phyloP scores from a whole-genome alignment of 495 filamentous ascomycete genomes.

The Daldinia grandis region DNA sequence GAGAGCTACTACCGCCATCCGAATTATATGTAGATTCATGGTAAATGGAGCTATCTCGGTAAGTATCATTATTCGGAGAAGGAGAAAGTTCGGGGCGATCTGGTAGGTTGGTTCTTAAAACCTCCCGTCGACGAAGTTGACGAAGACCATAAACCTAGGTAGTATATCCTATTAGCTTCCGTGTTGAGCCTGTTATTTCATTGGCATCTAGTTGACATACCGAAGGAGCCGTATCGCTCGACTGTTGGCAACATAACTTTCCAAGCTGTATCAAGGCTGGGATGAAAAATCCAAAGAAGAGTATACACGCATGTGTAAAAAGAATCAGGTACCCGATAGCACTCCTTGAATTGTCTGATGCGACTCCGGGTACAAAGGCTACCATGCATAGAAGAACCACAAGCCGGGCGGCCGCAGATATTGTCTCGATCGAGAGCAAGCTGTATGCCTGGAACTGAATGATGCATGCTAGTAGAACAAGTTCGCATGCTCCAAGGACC shows the following conservation, averaged over 20 bases:
- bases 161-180: not conserved
- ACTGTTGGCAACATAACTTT: not conserved
- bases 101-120: not conserved
- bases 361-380: not conserved
- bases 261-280: not conserved
- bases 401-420: not conserved
- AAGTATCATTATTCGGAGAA: not conserved
- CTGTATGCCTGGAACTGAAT: not conserved
- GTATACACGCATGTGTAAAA: not conserved
- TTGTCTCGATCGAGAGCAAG: not conserved
- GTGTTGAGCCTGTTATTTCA: not conserved
- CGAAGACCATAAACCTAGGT: not conserved
- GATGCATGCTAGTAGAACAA: not conserved
- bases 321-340: not conserved
- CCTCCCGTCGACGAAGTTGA: not conserved
- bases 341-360: not conserved
- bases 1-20: not conserved
- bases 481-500: constrained; percentile 77
- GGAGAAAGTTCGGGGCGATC: not conserved
- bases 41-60: not conserved
- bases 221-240: not conserved
- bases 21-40: not conserved
- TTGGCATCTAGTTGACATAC: not conserved
- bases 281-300: not conserved
- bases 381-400: not conserved